Base-by-base conservation (phyloP, 306 rosid genomes). In the Cicer pinnatifidum region DNA sequence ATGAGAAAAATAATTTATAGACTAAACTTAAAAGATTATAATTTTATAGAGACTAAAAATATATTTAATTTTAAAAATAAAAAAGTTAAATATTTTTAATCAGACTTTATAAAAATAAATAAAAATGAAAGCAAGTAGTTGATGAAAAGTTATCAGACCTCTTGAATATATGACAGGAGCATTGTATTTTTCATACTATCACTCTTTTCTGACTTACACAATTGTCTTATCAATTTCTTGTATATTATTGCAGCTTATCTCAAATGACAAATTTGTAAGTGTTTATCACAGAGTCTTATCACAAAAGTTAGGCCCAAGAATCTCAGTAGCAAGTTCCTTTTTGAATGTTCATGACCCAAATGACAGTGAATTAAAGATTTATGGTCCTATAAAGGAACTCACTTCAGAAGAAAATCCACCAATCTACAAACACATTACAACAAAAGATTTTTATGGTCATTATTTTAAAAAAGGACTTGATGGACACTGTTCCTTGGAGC, bases 331-430 rank as follows among this genome's bases (percentile, higher is more conserved):
- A 51, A 46, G 77, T 45, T 82, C 78, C 58, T 82, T 78, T 69
- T 17, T 72, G 19, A 76, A 71, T 28, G 0, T 16, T 19, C 4
- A 6, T 44, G 57, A 73, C 11, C 73, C 45, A 13, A 1, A 10
- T 58, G 65, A 59, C 33, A 70, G 15, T 23, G 4, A 59, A 15
- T 60, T 68, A 0, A 83, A 44, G 73, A 16, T 60, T 23, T 87
- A 81, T 62, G 84, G 88, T 69, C 94, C 92, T 1, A 87, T 88
- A n/a, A 81, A 89, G 75, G 87, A 89, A 56, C 76, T 89, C 33
- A 8, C 81, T 68, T 84, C 87, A 0, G 89, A 88, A 78, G 79
- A 84, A 46, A 79, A 81, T 16, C 85, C 86, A 35, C 79, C 89
- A 5, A 50, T 17, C 19, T 17, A 17, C 19, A 17, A 17, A 17